Conservation (phyloP, 371 early-diverging fungal genomes). For the Umbelopsis sp. region DNA sequence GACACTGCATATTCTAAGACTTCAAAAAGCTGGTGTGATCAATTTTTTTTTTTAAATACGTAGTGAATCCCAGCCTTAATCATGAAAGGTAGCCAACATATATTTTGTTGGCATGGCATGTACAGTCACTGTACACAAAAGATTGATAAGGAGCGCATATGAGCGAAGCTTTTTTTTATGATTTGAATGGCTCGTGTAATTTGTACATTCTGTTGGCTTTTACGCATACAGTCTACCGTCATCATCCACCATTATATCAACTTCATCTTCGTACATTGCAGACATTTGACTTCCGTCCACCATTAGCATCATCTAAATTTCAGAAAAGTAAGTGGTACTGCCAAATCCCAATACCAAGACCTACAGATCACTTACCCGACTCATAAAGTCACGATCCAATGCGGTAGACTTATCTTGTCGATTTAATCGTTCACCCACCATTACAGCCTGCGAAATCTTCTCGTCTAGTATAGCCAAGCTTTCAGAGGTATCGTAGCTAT, state of each 20-base stretch:
- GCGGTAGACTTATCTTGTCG: slow-evolving; percentile 11
- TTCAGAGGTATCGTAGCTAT: slow-evolving; percentile 6
- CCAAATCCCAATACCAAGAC: not conserved
- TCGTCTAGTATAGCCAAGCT: slow-evolving; percentile 6
- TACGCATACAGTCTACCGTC: slow-evolving; percentile 12
- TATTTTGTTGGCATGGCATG: too few species aligned
- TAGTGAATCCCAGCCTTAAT: too few species aligned
- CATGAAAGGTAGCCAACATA: too few species aligned
- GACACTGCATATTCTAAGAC: too few species aligned
- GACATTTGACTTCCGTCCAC: slow-evolving; percentile 7
- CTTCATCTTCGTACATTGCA: slow-evolving; percentile 16
- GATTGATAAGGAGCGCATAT: not conserved
- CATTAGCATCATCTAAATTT: not conserved
- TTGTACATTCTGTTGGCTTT: not conserved
- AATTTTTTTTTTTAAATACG: too few species aligned
- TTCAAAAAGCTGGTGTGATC: too few species aligned
- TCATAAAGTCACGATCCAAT: slow-evolving; percentile 7
- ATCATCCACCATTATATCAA: slow-evolving; percentile 15
- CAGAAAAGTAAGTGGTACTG: not conserved
- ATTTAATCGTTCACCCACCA: not conserved
- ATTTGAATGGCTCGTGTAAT: not conserved
- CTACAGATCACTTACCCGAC: not conserved
- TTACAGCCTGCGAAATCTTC: slow-evolving; percentile 1
- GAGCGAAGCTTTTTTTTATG: not conserved
- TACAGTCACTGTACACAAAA: too few species aligned